phyloP scores from a whole-genome alignment of 345 rosid genomes.

The Citrus glauca region DNA sequence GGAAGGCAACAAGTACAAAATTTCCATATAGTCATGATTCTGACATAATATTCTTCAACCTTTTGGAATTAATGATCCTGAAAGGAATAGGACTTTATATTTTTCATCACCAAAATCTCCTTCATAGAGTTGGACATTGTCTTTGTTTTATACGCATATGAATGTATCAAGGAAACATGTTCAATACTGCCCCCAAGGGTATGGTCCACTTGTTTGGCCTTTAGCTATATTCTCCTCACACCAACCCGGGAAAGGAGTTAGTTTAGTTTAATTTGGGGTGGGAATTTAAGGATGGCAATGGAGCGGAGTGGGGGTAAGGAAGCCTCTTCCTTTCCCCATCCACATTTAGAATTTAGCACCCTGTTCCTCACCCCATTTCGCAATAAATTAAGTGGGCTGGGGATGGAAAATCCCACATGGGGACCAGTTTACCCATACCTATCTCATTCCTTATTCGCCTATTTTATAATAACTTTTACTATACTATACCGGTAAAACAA shows the following conservation, averaged over 20 bases:
- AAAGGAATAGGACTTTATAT: neutral
- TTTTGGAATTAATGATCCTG: neutral
- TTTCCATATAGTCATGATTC: neutral
- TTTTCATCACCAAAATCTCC: neutral
- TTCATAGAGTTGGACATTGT: neutral
- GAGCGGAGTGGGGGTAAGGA: accelerated
- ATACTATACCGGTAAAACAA: no score
- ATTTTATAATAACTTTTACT: no score
- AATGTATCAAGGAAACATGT: neutral
- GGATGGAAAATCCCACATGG: no score
- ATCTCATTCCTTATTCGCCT: no score
- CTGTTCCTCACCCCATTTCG: no score
- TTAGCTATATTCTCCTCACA: neutral
- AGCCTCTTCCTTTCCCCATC: no score
- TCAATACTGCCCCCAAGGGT: neutral
- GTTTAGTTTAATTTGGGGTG: neutral
- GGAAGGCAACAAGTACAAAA: neutral
- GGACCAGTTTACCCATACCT: no score
- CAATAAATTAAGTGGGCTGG: no score
- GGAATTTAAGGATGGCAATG: no score
- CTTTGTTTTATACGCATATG: neutral
- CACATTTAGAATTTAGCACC: no score
- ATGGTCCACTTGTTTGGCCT: neutral
- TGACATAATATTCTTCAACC: neutral
- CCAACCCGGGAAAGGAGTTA: neutral